Conservation (phyloP, 2,329 filamentous ascomycete species). For the Blumeria graminis region DNA sequence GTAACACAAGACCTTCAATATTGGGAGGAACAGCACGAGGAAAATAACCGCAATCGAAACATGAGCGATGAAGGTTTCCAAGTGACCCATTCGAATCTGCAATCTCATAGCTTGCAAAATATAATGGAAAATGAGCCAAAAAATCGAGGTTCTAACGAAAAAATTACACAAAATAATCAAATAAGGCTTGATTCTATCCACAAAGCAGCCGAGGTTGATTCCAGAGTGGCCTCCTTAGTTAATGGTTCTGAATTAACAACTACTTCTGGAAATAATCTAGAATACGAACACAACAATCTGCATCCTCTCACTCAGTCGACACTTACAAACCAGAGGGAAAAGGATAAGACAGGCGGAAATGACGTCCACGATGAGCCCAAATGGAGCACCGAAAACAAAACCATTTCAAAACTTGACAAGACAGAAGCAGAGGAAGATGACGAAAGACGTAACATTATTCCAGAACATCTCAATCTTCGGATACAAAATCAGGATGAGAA, state of each 20-base stretch:
- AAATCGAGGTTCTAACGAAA: slow-evolving; percentile 20
- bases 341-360: not conserved
- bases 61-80: slow-evolving; percentile 21
- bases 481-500: not conserved
- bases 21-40: slow-evolving; percentile 15
- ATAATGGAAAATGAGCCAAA: slow-evolving; percentile 18
- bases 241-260: slow-evolving; percentile 54
- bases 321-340: not conserved
- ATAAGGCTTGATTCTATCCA: slow-evolving; percentile 37
- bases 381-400: slow-evolving; percentile 7
- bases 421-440: slow-evolving; percentile 10
- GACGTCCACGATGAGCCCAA: slow-evolving; percentile 7
- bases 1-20: slow-evolving; percentile 20
- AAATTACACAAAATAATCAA: no score
- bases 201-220: slow-evolving; percentile 52
- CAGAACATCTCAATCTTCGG: slow-evolving; percentile 6
- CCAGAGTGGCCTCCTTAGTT: slow-evolving; percentile 65
- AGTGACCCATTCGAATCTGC: no score
- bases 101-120: no score
- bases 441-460: no score
- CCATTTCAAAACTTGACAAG: slow-evolving; percentile 11
- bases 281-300: slow-evolving; percentile 15
- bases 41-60: slow-evolving; percentile 19
- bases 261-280: slow-evolving; percentile 24
- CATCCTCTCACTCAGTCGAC: not conserved